phyloP scores from a whole-genome alignment of 2,329 filamentous ascomycete species.

The Ophiostoma ulmi region DNA sequence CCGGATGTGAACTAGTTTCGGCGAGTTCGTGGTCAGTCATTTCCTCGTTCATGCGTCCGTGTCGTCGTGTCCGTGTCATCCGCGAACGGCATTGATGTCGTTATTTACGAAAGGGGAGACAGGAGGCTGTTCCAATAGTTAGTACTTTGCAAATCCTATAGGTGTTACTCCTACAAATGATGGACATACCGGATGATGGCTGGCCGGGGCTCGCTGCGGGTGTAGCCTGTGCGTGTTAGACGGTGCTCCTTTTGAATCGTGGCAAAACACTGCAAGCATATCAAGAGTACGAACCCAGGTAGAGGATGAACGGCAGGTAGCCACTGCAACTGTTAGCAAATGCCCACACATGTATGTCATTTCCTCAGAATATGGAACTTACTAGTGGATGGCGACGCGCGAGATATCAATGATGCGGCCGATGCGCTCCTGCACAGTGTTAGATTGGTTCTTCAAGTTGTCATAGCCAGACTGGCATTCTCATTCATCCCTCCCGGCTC shows the following conservation, averaged over 20 bases:
- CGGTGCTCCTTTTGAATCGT: not conserved
- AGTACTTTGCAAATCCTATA: not conserved
- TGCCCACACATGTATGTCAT: not conserved
- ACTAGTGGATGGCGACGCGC: conserved; percentile 94
- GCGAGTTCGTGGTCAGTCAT: not conserved
- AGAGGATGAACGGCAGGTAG: conserved; percentile 93
- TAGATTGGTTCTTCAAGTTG: not conserved
- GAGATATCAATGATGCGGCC: conserved; percentile 93
- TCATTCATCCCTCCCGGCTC: not conserved
- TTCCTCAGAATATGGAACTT: conserved; percentile 37
- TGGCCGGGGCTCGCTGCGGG: conserved; percentile 85
- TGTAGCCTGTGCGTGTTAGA: conserved; percentile 63
- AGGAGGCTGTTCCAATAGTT: conserved; percentile 45
- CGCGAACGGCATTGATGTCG: not conserved
- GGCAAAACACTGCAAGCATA: no score
- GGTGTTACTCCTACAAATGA: not conserved
- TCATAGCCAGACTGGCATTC: not conserved
- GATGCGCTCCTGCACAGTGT: conserved; percentile 77
- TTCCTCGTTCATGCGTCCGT: not conserved
- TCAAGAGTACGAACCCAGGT: conserved; percentile 65
- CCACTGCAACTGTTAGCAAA: conserved; percentile 56
- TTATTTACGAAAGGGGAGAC: conserved; percentile 56
- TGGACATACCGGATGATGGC: conserved; percentile 54
- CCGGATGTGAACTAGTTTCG: no score
- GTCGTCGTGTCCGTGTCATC: conserved; percentile 5